Conservation (phyloP, 2,329 filamentous ascomycete genomes). For the Dactylellina leptospora region DNA sequence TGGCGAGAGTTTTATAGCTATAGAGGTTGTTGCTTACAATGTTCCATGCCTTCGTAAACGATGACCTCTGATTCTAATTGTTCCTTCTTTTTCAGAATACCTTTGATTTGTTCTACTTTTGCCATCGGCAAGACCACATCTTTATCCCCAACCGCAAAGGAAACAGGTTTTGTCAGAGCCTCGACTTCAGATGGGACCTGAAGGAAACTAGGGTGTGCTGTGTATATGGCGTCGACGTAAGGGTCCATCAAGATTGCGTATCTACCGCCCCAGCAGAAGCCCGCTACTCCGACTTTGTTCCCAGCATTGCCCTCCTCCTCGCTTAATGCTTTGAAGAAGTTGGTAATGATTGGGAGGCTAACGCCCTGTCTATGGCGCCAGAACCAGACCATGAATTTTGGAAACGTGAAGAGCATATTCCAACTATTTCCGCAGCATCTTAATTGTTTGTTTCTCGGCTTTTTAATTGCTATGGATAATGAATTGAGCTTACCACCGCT, state of each 20-base stretch:
- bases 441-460: no score
- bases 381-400: constrained; percentile 47
- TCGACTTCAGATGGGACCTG: constrained; percentile 64
- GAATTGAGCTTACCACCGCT: constrained; percentile 18
- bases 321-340: constrained; percentile 54
- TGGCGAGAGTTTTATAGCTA: neutral
- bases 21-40: constrained; percentile 59
- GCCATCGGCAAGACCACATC: constrained; percentile 61
- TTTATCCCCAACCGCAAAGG: constrained; percentile 63
- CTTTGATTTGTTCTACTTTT: constrained; percentile 59
- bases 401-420: constrained; percentile 20
- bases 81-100: constrained; percentile 59
- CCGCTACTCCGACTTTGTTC: constrained; percentile 66
- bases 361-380: constrained; percentile 54
- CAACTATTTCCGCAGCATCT: neutral
- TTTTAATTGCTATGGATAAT: neutral
- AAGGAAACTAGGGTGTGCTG: constrained; percentile 59
- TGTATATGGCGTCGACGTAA: constrained; percentile 54
- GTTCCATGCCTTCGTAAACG: constrained; percentile 61
- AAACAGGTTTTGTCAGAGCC: constrained; percentile 62
- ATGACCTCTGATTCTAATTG: constrained; percentile 60
- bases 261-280: constrained; percentile 73
- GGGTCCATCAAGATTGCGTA: constrained; percentile 65
- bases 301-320: constrained; percentile 49
- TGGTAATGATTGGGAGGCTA: constrained; percentile 53